These are phyloP conservation scores for Jamesozyma spencerorum DNA, from an alignment of 805 yeast genomes.

Conservation along the genomic window DNA sequence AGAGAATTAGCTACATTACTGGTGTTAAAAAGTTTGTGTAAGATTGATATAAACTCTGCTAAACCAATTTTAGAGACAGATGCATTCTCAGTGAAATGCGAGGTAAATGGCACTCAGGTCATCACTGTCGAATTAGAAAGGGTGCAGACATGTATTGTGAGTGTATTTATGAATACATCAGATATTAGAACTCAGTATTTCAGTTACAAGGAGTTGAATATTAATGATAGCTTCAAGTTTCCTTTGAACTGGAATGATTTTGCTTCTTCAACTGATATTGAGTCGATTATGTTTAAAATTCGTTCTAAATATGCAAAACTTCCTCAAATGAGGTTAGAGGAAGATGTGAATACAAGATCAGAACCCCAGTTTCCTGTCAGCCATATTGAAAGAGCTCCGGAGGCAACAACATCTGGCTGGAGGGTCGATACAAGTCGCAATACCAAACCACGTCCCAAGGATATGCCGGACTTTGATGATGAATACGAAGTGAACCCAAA, in stretches of 20 bases:
- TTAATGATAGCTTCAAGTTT: neutral
- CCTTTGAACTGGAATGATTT: neutral
- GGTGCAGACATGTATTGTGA: neutral
- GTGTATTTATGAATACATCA: neutral
- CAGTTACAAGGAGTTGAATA: neutral
- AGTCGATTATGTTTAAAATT: too few species aligned
- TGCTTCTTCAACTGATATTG: too few species aligned
- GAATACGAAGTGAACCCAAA: conserved; percentile 22
- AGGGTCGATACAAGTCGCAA: too few species aligned
- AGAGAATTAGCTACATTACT: too few species aligned
- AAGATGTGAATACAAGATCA: too few species aligned
- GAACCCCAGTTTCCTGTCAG: too few species aligned
- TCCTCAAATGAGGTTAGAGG: too few species aligned
- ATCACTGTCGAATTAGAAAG: neutral
- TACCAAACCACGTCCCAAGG: conserved; percentile 16
- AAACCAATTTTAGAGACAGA: neutral
- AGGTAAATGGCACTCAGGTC: too few species aligned
- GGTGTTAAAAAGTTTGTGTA: too few species aligned
- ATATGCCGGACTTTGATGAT: conserved; percentile 30
- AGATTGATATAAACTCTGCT: neutral
- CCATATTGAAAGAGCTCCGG: neutral
- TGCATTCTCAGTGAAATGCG: neutral
- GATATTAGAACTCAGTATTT: neutral
- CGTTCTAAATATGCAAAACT: too few species aligned
- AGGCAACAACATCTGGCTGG: neutral